Base-by-base conservation (phyloP, 352 stramenopile genomes). In the Elongisporangium undulatum region DNA sequence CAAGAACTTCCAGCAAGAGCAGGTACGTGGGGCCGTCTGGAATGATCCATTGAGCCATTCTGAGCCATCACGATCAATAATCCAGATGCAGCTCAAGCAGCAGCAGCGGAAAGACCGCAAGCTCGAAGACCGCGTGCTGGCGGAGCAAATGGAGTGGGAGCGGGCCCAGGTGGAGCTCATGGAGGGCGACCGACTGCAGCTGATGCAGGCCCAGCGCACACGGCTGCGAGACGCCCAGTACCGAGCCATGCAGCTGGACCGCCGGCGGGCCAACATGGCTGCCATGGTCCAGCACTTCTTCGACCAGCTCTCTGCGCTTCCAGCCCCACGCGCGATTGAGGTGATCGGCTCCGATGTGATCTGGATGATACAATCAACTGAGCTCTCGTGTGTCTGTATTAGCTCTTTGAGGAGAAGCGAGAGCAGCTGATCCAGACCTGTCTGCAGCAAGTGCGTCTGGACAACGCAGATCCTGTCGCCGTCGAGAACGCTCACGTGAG, bases 211-310 rank as follows among this genome's bases (percentile, higher is more conserved):
- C 48, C 56, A 58, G 55, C 56, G 50, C 24, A 71, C 51, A 26
- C 58, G 67, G 4, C 29, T 76, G 16, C 58, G 60, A 2, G 70
- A 78, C 6, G 57, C 61, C 1, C 52, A 79, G 9, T 13, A 54
- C 23, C 56, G 56, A 26, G 51, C 56, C n/a, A 54, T 78, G 19
- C 71, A 88, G 26, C 51, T 74, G 5, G 56, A 63, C 51, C 71
- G 63, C n/a, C 59, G 69, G 12, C 71, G 66, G 2, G 55, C 64
- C 19, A 64, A 55, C 8, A 65, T 75, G 13, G 49, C 60, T 4
- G 52, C 67, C 8, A 76, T 80, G 13, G 53, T 61, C 4, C 68
- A 66, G 26, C 68, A 70, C 22, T 86, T 88, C 57, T 75, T 85
- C 26, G 74, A 88, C 51, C 69, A 61, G 9, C 63, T 86, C 23